Evolutionary conservation across 257 asterid species (phyloP).

Genomic region (Rauvolfia tetraphylla): DNA sequence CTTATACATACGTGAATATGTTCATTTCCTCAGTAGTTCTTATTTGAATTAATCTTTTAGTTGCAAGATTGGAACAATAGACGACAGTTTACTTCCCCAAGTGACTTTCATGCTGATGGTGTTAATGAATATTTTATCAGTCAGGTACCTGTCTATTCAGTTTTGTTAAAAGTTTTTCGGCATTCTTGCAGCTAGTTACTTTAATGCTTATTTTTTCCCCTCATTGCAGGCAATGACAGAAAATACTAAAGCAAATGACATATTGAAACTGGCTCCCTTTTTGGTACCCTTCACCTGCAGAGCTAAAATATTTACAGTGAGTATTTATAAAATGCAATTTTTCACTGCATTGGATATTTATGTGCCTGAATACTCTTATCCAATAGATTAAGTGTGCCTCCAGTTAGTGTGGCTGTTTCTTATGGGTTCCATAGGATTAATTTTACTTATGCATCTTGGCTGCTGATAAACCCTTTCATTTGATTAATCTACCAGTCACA

Average conservation of each 20-base stretch:
- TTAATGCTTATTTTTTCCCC: conserved; percentile 20
- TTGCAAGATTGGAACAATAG: conserved; percentile 99
- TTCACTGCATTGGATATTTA: conserved; percentile 9
- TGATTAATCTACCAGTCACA: conserved; percentile 56
- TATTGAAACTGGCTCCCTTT: conserved; percentile 92
- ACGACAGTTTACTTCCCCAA: conserved; percentile 79
- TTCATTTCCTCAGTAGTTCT: neutral
- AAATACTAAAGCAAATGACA: conserved; percentile 76
- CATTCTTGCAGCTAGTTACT: conserved; percentile 8
- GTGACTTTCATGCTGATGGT: conserved; percentile 96
- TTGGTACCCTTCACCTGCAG: conserved; percentile 94
- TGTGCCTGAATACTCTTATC: neutral
- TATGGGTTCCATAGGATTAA: neutral
- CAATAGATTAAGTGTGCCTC: neutral
- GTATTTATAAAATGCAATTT: conserved; percentile 27
- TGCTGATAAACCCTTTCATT: conserved; percentile 6
- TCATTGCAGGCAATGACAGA: conserved; percentile 64
- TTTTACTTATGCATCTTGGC: neutral
- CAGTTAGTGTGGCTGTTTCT: neutral
- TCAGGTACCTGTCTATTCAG: conserved; percentile 54
- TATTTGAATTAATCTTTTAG: conserved; percentile 35
- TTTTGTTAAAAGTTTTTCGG: neutral
- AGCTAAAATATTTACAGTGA: conserved; percentile 87
- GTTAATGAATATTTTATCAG: conserved; percentile 71
- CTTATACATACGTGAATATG: neutral